phyloP scores from a whole-genome alignment of 495 filamentous ascomycete species.

The Talaromyces nanjingensis region DNA sequence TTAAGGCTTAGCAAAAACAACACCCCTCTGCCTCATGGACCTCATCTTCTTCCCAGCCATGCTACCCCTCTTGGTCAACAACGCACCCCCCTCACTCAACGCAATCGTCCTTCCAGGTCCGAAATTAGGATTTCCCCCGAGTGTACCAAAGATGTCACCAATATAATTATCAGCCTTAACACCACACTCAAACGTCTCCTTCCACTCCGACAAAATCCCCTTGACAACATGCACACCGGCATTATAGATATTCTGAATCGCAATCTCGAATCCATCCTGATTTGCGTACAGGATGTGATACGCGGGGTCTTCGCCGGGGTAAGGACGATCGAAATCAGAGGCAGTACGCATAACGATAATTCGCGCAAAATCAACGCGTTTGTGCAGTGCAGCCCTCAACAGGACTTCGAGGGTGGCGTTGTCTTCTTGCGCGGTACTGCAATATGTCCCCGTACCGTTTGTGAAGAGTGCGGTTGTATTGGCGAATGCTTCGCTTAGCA shows the following conservation, averaged over 20 bases:
- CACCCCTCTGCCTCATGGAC: background rate
- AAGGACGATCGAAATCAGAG: constrained; percentile 65
- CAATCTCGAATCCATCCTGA: constrained; percentile 52
- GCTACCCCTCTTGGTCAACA: background rate
- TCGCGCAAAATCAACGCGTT: constrained; percentile 57
- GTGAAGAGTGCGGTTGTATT: constrained; percentile 59
- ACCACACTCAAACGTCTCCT: constrained; percentile 48
- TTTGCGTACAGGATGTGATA: constrained; percentile 52
- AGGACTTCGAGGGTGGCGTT: constrained; percentile 65
- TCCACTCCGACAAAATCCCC: constrained; percentile 58
- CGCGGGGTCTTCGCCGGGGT: constrained; percentile 44
- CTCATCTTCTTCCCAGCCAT: background rate
- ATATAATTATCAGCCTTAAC: constrained; percentile 62
- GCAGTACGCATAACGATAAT: constrained; percentile 70
- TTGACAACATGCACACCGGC: constrained; percentile 61
- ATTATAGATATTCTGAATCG: constrained; percentile 58
- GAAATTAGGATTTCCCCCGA: constrained; percentile 40
- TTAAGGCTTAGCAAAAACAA: background rate
- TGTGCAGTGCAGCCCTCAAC: constrained; percentile 46
- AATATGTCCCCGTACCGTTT: constrained; percentile 62
- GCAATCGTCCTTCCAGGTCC: background rate
- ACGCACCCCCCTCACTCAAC: background rate
- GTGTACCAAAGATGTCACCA: constrained; percentile 62
- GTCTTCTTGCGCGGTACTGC: constrained; percentile 68
- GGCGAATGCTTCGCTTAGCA: constrained; percentile 56